phyloP scores from a whole-genome alignment of 148 eudicot species.

The Polygonum maritimum region DNA sequence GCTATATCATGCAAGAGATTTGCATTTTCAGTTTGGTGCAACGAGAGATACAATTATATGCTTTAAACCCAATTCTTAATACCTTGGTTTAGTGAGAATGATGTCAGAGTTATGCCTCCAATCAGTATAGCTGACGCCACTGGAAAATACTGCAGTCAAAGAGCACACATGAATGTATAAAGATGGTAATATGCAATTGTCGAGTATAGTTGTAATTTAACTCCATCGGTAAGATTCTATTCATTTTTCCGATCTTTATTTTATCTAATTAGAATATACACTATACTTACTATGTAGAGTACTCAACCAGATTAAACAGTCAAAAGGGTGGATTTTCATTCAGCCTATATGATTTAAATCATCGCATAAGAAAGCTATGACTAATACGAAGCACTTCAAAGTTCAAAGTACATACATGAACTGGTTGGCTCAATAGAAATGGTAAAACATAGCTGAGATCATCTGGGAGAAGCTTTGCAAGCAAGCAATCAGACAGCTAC shows the following conservation, averaged over 20 bases:
- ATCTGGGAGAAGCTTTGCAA: not conserved
- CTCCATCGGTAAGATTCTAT: too few species aligned
- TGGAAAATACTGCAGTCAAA: conserved; percentile 52
- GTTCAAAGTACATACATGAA: not conserved
- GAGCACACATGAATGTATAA: not conserved
- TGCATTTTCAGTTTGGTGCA: not conserved
- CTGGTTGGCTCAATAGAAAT: not conserved
- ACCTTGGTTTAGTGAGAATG: conserved; percentile 66
- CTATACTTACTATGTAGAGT: too few species aligned
- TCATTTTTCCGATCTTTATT: too few species aligned
- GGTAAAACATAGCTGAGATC: not conserved
- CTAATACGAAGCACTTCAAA: not conserved
- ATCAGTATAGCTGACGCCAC: conserved; percentile 65
- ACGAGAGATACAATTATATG: not conserved
- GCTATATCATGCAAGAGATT: not conserved
- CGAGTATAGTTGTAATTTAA: too few species aligned
- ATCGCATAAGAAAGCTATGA: not conserved
- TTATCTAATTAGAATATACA: too few species aligned
- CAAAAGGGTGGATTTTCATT: not conserved
- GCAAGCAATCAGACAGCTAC: not conserved
- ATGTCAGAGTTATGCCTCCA: conserved; percentile 63
- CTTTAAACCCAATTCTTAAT: not conserved
- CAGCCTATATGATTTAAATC: not conserved
- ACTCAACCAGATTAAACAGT: too few species aligned
- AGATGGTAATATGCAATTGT: not conserved